phyloP scores from a whole-genome alignment of 2,329 filamentous ascomycete species.

The Anisogramma anomala region DNA sequence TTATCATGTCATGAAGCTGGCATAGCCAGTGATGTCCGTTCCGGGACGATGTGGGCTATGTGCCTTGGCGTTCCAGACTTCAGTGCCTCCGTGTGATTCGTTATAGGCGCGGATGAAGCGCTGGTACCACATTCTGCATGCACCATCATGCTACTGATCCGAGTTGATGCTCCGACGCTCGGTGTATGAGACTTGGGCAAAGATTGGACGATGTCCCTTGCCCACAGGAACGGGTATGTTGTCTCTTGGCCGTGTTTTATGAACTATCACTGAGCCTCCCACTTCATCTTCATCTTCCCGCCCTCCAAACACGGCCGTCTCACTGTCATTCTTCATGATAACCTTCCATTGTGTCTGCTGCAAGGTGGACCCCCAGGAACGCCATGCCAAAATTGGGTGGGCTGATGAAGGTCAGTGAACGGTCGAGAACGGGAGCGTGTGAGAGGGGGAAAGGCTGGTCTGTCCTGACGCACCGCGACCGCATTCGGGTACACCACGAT shows the following conservation, averaged over 20 bases:
- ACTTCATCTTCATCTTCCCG: no score
- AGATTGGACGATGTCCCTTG: constrained; percentile 5
- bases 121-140: background rate
- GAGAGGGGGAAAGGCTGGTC: no score
- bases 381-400: no score
- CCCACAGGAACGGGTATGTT: no score
- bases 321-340: no score
- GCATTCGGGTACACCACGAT: constrained; percentile 36
- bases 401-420: no score
- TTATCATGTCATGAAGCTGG: background rate
- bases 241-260: constrained; percentile 4
- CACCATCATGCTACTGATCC: background rate
- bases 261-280: no score
- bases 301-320: no score
- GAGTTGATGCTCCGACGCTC: constrained; percentile 5
- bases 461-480: constrained; percentile 22
- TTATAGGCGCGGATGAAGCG: background rate
- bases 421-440: no score
- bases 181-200: constrained; percentile 9
- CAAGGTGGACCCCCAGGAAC: no score
- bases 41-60: constrained; percentile 2
- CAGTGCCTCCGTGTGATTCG: constrained; percentile 3
- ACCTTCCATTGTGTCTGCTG: no score
- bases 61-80: constrained; percentile 9
- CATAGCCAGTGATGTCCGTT: background rate